phyloP scores from a whole-genome alignment of 192 early-diverging fungal genomes.

The Coemansia asiatica region DNA sequence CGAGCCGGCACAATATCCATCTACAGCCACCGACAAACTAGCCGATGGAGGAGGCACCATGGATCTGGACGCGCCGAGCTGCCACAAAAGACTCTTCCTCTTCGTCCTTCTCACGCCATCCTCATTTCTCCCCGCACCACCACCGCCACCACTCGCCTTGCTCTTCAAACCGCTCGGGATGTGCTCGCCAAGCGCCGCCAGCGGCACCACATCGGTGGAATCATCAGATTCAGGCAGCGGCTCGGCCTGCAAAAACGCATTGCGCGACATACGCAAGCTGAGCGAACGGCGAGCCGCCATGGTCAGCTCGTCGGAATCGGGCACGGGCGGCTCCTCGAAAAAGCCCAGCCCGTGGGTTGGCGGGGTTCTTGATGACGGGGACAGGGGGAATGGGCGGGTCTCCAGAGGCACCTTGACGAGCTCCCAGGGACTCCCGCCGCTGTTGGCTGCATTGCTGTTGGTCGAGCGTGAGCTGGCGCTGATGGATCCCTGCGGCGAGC shows the following conservation, averaged over 20 bases:
- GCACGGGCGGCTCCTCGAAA: constrained; percentile 43
- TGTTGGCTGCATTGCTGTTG: neutral
- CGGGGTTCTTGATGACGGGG: constrained; percentile 30
- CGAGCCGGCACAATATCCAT: no score
- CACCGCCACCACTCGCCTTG: no score
- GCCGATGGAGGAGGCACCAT: no score
- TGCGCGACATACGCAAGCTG: constrained; percentile 46
- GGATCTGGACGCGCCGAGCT: no score
- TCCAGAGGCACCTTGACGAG: constrained; percentile 28
- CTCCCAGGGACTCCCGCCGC: constrained; percentile 43
- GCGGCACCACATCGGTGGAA: neutral
- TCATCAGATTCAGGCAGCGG: constrained; percentile 48
- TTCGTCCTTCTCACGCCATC: no score
- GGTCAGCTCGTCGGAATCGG: constrained; percentile 44
- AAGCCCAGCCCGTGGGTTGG: constrained; percentile 22
- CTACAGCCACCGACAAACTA: no score
- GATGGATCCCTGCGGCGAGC: constrained; percentile 13
- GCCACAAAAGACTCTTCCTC: constrained; percentile 40
- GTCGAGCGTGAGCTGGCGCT: neutral
- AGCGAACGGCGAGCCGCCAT: constrained; percentile 40
- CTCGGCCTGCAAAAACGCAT: constrained; percentile 38
- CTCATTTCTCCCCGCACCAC: no score
- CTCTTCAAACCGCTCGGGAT: no score
- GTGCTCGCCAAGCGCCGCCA: neutral
- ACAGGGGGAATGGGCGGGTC: constrained; percentile 24